Evolutionary conservation across 129 eudicot genomes (phyloP).

Genomic region (Heracleum sosnowskyi): DNA sequence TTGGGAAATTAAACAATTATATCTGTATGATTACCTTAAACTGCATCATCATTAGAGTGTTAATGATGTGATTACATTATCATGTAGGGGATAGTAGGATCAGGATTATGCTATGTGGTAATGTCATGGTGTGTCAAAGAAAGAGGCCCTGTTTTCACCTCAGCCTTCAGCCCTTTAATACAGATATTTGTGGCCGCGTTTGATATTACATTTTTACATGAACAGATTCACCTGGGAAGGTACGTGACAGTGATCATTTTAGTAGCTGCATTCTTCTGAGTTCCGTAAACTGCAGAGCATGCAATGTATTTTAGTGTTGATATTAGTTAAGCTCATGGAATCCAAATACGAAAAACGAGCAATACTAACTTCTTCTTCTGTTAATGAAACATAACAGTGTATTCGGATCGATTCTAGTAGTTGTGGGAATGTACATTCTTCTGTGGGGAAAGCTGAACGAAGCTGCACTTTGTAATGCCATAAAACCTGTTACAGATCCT

Average conservation of each 20-base stretch:
- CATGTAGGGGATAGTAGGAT: constrained; percentile 5
- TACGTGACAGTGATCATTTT: not conserved
- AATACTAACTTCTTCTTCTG: not conserved
- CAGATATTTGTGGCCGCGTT: constrained; percentile 39
- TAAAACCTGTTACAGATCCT: not conserved
- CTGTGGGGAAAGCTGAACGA: constrained; percentile 54
- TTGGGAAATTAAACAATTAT: not conserved
- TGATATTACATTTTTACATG: constrained; percentile 34
- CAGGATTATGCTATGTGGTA: constrained; percentile 12
- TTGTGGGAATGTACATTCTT: constrained; percentile 43
- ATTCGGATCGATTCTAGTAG: constrained; percentile 42
- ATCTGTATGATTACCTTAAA: not conserved
- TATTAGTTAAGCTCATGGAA: too few relatives aligned
- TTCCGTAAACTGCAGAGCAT: too few relatives aligned
- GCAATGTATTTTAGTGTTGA: too few relatives aligned
- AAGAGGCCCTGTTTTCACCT: constrained; percentile 55
- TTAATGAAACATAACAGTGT: constrained; percentile 24
- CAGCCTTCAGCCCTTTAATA: constrained; percentile 51
- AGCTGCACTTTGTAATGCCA: not conserved
- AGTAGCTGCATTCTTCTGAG: too few relatives aligned
- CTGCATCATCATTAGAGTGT: too few relatives aligned
- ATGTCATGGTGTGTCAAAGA: constrained; percentile 29
- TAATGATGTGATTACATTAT: not conserved
- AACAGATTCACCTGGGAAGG: constrained; percentile 50
- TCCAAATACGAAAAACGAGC: not conserved